Conservation (phyloP, 208 protist species). For the Leishmania turanica region DNA sequence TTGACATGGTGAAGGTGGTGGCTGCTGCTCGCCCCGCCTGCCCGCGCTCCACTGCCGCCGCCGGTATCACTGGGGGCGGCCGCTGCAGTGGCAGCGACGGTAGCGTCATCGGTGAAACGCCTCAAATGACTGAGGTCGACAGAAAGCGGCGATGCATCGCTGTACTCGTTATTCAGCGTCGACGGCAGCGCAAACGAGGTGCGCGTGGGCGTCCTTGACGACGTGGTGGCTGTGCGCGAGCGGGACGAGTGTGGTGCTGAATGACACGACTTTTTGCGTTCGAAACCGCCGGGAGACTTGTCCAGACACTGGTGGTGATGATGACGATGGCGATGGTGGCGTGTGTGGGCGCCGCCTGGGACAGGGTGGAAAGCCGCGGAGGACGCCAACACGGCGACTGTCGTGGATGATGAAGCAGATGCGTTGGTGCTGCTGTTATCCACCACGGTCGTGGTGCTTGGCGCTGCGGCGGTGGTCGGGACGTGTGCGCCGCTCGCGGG, state of each 20-base stretch:
- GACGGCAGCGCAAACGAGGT: constrained; percentile 20
- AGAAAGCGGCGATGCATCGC: not conserved
- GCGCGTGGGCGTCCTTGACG: not conserved
- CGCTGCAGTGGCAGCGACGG: not conserved
- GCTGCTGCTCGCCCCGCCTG: not conserved
- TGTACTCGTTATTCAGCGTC: constrained; percentile 14
- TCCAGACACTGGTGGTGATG: not conserved
- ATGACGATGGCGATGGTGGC: constrained; percentile 5
- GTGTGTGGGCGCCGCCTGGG: not conserved
- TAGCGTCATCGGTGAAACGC: not conserved
- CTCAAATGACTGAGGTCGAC: not conserved
- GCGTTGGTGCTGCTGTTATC: not conserved
- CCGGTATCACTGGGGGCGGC: not conserved
- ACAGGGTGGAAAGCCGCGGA: not conserved
- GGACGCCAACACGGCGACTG: not conserved
- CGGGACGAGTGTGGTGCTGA: not conserved
- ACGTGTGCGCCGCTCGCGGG: not conserved
- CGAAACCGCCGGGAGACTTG: not conserved
- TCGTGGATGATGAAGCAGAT: not conserved
- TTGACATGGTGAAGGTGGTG: not conserved
- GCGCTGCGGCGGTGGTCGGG: not conserved
- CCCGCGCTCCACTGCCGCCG: not conserved
- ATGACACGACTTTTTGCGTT: not conserved
- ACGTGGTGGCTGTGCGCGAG: not conserved
- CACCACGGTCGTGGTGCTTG: not conserved